Conservation (phyloP, 768 basidiomycete genomes). For the Arthromyces matolae region DNA sequence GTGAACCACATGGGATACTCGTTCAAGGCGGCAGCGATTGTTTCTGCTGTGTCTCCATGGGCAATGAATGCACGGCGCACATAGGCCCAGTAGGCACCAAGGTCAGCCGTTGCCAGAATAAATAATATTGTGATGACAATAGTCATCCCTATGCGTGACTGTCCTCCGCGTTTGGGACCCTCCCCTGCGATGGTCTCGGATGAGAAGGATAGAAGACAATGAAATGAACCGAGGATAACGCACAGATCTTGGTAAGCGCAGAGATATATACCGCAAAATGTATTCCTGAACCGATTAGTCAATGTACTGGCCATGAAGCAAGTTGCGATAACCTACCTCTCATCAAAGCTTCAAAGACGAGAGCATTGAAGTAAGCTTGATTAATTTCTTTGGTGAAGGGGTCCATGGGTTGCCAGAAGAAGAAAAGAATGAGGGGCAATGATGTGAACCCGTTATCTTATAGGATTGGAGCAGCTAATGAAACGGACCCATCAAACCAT, state of each 20-base stretch:
- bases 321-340: slow-evolving; percentile 1
- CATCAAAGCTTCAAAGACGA: slow-evolving; percentile 11
- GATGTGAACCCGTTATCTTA: not conserved
- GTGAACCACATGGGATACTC: slow-evolving; percentile 13
- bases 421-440: not conserved
- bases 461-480: no score
- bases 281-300: slow-evolving; percentile 4
- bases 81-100: slow-evolving; percentile 13
- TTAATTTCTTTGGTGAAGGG: slow-evolving; percentile 7
- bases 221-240: not conserved
- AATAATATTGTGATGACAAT: slow-evolving; percentile 9
- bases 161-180: not conserved
- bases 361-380: slow-evolving; percentile 12
- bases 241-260: slow-evolving; percentile 11
- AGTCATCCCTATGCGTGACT: slow-evolving; percentile 5
- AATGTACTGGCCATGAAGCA: not conserved
- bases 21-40: slow-evolving; percentile 6
- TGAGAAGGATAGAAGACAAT: not conserved
- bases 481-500: not conserved
- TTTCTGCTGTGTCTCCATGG: slow-evolving; percentile 4
- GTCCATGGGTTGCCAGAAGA: not conserved
- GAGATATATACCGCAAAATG: slow-evolving; percentile 8
- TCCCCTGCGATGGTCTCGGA: not conserved
- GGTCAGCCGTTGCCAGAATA: slow-evolving; percentile 9
- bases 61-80: slow-evolving; percentile 13